A percentile compares a stretch with the other conserved stretches of the same genome.
phyloP scores from a whole-genome alignment of 2,329 filamentous ascomycete genomes.

The Raffaelea deltoideospora region DNA sequence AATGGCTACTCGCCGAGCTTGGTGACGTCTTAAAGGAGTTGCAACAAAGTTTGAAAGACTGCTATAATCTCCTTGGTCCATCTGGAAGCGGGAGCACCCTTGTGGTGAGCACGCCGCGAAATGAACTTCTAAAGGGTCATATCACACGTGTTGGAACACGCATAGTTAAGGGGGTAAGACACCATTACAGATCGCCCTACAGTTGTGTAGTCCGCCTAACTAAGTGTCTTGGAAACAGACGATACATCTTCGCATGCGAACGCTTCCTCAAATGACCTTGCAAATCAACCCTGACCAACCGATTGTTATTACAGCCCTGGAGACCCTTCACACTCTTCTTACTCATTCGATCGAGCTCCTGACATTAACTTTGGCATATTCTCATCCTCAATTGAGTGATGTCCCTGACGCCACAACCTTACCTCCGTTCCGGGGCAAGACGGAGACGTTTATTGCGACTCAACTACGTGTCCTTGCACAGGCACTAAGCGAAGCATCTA shows the following conservation, averaged over 20 bases:
- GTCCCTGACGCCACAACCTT: neutral
- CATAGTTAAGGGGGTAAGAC: conserved; percentile 78
- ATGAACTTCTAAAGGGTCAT: conserved; percentile 82
- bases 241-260: conserved; percentile 62
- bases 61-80: conserved; percentile 72
- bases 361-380: conserved; percentile 56
- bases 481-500: conserved; percentile 34
- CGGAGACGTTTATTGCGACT: conserved; percentile 29
- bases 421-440: neutral
- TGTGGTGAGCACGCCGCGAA: conserved; percentile 72
- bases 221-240: conserved; percentile 32
- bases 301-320: conserved; percentile 53
- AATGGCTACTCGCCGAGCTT: conserved; percentile 38
- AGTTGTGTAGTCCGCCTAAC: conserved; percentile 11
- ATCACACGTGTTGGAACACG: conserved; percentile 82
- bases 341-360: conserved; percentile 75
- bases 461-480: conserved; percentile 41
- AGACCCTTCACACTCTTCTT: conserved; percentile 58
- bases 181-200: too few relatives aligned
- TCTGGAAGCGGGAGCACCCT: conserved; percentile 77
- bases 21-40: conserved; percentile 31
- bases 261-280: conserved; percentile 38
- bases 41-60: conserved; percentile 66
- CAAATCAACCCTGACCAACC: conserved; percentile 31
- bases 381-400: neutral